Percentiles rank a stretch among this genome's conserved stretches.
phyloP scores from a whole-genome alignment of 495 filamentous ascomycete species.

The Aspergillus heteromorphus region DNA sequence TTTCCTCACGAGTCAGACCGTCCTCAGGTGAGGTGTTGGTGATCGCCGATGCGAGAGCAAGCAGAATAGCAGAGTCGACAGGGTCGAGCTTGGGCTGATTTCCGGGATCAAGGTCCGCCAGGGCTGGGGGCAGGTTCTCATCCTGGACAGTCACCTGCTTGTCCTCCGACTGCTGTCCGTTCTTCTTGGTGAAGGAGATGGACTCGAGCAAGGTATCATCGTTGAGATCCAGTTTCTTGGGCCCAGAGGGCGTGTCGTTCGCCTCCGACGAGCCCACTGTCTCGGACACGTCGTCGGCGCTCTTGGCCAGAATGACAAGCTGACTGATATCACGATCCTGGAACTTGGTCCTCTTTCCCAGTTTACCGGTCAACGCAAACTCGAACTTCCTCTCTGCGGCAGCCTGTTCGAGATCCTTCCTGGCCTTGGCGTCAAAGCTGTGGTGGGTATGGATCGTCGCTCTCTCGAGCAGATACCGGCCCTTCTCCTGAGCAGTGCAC shows the following conservation, averaged over 20 bases:
- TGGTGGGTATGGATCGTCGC: slow-evolving; percentile 82
- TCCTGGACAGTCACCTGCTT: slow-evolving; percentile 38
- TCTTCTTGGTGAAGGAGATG: slow-evolving; percentile 66
- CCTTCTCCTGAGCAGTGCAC: slow-evolving; percentile 38
- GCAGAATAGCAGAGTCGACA: slow-evolving; percentile 77
- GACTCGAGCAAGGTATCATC: slow-evolving; percentile 91
- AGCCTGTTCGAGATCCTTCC: slow-evolving; percentile 62
- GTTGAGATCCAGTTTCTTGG: slow-evolving; percentile 68
- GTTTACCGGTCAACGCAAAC: slow-evolving; percentile 76
- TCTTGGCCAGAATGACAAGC: slow-evolving; percentile 85
- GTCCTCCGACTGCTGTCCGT: slow-evolving; percentile 27
- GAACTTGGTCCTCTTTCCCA: slow-evolving; percentile 90
- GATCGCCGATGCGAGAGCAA: slow-evolving; percentile 77
- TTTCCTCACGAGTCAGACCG: slow-evolving; percentile 85
- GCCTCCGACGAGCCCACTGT: neutral
- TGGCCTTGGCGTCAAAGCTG: slow-evolving; percentile 71
- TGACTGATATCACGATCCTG: slow-evolving; percentile 87
- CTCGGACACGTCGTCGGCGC: slow-evolving; percentile 33
- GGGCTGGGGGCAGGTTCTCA: slow-evolving; percentile 50
- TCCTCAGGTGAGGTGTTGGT: slow-evolving; percentile 81
- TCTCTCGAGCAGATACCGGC: slow-evolving; percentile 70
- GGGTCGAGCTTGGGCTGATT: slow-evolving; percentile 78
- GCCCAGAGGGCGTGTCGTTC: slow-evolving; percentile 32
- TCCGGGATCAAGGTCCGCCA: slow-evolving; percentile 64
- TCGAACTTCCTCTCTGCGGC: slow-evolving; percentile 60